A percentile compares a stretch with the other conserved stretches of the same genome.
Evolutionary conservation across 1,284 basidiomycete genomes (phyloP).

Genomic region (Ceratobasidium sp.): DNA sequence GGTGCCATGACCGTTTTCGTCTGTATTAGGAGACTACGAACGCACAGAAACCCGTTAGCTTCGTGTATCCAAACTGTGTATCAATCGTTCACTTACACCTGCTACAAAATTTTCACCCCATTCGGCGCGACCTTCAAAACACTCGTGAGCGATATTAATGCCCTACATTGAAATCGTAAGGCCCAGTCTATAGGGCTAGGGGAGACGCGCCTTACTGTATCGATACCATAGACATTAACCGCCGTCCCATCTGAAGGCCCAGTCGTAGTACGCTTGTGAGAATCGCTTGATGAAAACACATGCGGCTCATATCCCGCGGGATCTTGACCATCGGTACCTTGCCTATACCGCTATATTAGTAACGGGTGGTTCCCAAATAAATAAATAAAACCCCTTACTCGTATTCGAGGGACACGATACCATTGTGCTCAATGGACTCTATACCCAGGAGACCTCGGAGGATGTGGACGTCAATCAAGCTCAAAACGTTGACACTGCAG

Average conservation of each 20-base stretch:
- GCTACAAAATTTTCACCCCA: constrained; percentile 8
- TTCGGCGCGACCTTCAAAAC: constrained; percentile 33
- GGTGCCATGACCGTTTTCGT: constrained; percentile 41
- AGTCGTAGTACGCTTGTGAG: neutral
- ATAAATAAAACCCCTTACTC: neutral
- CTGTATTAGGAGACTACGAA: no score
- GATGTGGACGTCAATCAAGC: neutral
- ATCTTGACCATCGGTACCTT: neutral
- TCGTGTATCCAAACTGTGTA: neutral
- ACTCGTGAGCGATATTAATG: constrained; percentile 18
- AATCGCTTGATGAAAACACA: no score
- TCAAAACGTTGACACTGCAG: neutral
- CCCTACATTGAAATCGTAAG: constrained; percentile 40
- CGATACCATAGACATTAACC: constrained; percentile 31
- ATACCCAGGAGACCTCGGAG: constrained; percentile 27
- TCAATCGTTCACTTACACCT: neutral
- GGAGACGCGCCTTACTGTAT: constrained; percentile 6
- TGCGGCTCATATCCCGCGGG: neutral
- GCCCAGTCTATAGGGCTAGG: neutral
- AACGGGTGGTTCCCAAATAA: neutral
- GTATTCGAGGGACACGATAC: constrained; percentile 20
- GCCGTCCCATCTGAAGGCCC: neutral
- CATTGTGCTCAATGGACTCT: constrained; percentile 34
- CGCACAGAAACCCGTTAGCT: neutral
- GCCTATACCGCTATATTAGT: neutral